Evolutionary conservation across 2,329 filamentous ascomycete genomes (phyloP), one percentile per base, ranked within the genome.

Genomic region (Fusarium acutatum): DNA sequence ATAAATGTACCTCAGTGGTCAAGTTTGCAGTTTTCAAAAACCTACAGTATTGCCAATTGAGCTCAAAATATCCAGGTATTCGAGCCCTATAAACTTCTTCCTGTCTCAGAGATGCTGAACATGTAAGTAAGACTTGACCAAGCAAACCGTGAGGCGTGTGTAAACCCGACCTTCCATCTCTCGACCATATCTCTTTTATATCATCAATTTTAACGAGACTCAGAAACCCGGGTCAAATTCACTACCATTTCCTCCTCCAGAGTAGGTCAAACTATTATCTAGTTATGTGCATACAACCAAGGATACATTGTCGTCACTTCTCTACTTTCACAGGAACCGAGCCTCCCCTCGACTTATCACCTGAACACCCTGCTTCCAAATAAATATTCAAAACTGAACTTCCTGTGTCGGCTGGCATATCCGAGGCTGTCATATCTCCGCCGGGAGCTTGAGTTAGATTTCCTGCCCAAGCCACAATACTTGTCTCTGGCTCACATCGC

Each of bases 261-360:
- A 34, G 13, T 8, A 26, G n/a, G 13, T 20, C 32, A 52, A 35
- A 24, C n/a, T 26, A 28, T 22, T 50, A 24, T 49, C 20, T 9
- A 53, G 24, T 6, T 22, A 22, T 28, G 13, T 17, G 26, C 20
- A 28, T 22, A n/a, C 11, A 38, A 28, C 34, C 24, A 26, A 52
- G n/a, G n/a, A 41, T 5, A 20, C 10, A 22, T 26, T 66, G 44
- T 7, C 26, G 14, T 56, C 50, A 71, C 46, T 35, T 32, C 54
- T 73, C 60, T 20, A 18, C 20, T 43, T 73, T 62, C 5, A 71
- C 44, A 34, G 32, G 35, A 10, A 52, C 18, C 28, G 35, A 70
- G 2, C n/a, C n/a, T 30, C 40, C n/a, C 14, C 17, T 34, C 30
- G 40, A 9, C 20, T 30, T 30, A 34, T 41, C 32, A 28, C 32